Evolutionary conservation across 345 rosid genomes (phyloP).

Genomic region (Gossypium raimondii): DNA sequence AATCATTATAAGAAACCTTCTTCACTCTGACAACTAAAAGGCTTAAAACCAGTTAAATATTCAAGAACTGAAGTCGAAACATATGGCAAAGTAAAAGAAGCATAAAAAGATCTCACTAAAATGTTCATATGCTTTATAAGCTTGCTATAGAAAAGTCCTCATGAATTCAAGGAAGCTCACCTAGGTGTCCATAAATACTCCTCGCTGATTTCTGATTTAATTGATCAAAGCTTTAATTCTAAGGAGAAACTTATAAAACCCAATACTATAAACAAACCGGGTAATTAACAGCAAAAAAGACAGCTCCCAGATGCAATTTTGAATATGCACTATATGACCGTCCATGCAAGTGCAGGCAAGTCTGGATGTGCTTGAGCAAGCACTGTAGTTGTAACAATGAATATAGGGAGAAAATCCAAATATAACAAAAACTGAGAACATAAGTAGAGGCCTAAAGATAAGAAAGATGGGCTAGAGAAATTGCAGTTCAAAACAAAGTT

Average conservation of each 20-base stretch:
- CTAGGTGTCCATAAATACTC: not conserved
- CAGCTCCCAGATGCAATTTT: not conserved
- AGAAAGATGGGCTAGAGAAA: not conserved
- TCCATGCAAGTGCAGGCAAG: not conserved
- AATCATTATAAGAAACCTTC: not conserved
- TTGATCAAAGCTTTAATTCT: not conserved
- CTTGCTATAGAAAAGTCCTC: not conserved
- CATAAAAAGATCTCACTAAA: not conserved
- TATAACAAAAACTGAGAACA: not conserved
- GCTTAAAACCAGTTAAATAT: not conserved
- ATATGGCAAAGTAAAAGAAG: not conserved
- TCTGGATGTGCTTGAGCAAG: not conserved
- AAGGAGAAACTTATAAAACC: not conserved
- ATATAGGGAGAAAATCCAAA: not conserved
- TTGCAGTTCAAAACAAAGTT: not conserved
- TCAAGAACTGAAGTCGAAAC: not conserved
- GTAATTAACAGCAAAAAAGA: not conserved
- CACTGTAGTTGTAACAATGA: not conserved
- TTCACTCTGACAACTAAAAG: not conserved
- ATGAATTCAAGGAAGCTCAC: not conserved
- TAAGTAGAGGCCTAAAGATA: not conserved
- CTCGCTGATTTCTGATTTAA: not conserved
- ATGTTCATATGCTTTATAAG: not conserved
- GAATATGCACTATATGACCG: not conserved
- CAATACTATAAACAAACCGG: no score